Conservation (phyloP, 202 grass and related monocot genomes). For the Digitaria exilis region DNA sequence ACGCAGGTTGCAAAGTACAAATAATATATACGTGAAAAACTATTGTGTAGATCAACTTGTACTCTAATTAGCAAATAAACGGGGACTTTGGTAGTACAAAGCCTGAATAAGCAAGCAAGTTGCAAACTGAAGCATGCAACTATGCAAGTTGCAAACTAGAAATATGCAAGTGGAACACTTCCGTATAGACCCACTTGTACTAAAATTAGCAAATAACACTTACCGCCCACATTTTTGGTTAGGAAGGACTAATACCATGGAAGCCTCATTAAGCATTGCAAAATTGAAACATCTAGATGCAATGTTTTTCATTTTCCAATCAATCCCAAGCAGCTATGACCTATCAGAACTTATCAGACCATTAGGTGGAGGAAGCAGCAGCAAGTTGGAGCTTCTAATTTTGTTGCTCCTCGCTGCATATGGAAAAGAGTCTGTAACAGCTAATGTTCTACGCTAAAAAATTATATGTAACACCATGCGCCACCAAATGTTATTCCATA, state of each 20-base stretch:
- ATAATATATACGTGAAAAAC: no score
- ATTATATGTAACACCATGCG: slow-evolving; percentile 8
- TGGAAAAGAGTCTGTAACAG: slow-evolving; percentile 48
- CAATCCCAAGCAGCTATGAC: slow-evolving; percentile 8
- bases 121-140: slow-evolving; percentile 18
- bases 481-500: slow-evolving; percentile 39
- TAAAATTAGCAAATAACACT: slow-evolving; percentile 14
- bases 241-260: neutral
- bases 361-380: slow-evolving; percentile 30
- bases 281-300: slow-evolving; percentile 26
- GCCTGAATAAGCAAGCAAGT: slow-evolving; percentile 30
- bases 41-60: neutral
- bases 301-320: slow-evolving; percentile 31
- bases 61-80: neutral
- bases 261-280: slow-evolving; percentile 45
- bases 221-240: slow-evolving; percentile 1
- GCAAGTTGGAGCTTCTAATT: slow-evolving; percentile 54
- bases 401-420: slow-evolving; percentile 36
- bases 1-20: neutral
- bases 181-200: slow-evolving; percentile 4
- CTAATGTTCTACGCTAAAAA: slow-evolving; percentile 41
- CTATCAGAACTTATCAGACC: slow-evolving; percentile 28
- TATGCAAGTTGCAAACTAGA: slow-evolving; percentile 30
- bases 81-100: neutral
- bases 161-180: slow-evolving; percentile 17